Percentiles rank a stretch among this genome's conserved stretches.
These are phyloP conservation scores for Pisolithus microcarpus DNA, from an alignment of 768 basidiomycete genomes.

Conservation along the genomic window DNA sequence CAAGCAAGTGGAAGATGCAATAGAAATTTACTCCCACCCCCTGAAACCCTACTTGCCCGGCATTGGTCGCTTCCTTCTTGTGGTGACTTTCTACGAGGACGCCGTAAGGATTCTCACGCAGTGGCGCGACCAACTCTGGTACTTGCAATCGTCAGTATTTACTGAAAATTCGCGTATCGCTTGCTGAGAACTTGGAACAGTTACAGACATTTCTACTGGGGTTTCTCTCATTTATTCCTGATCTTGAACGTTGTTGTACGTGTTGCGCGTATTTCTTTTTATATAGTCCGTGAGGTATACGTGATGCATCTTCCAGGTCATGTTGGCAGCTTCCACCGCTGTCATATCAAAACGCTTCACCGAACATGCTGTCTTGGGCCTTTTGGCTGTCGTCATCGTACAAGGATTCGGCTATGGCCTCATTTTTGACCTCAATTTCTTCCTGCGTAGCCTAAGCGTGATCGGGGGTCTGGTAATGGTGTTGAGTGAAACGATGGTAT, in stretches of 20 bases:
- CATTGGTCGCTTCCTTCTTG: conserved; percentile 93
- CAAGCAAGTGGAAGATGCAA: conserved; percentile 80
- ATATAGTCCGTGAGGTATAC: not conserved
- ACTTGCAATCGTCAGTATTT: conserved; percentile 78
- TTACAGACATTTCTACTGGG: conserved; percentile 94
- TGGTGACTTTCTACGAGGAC: conserved; percentile 97
- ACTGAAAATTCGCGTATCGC: not conserved
- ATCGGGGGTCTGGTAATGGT: conserved; percentile 99
- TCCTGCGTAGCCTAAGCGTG: conserved; percentile 97
- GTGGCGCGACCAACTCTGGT: conserved; percentile 98
- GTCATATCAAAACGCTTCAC: conserved; percentile 84
- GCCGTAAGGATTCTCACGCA: conserved; percentile 89
- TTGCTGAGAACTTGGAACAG: conserved; percentile 34
- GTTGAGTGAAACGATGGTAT: conserved; percentile 91
- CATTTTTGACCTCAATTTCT: conserved; percentile 99
- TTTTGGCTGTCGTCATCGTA: conserved; percentile 84
- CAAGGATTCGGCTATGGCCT: conserved; percentile 99
- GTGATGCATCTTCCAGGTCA: conserved; percentile 48
- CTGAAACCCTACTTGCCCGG: conserved; percentile 90
- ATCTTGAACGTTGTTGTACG: conserved; percentile 85
- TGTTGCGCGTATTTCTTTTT: conserved; percentile 9
- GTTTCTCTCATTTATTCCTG: conserved; percentile 89
- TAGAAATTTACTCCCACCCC: conserved; percentile 91
- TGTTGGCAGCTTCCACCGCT: conserved; percentile 77
- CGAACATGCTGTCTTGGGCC: conserved; percentile 84